phyloP scores from a whole-genome alignment of 2,329 filamentous ascomycete species.

The Monilinia laxa region DNA sequence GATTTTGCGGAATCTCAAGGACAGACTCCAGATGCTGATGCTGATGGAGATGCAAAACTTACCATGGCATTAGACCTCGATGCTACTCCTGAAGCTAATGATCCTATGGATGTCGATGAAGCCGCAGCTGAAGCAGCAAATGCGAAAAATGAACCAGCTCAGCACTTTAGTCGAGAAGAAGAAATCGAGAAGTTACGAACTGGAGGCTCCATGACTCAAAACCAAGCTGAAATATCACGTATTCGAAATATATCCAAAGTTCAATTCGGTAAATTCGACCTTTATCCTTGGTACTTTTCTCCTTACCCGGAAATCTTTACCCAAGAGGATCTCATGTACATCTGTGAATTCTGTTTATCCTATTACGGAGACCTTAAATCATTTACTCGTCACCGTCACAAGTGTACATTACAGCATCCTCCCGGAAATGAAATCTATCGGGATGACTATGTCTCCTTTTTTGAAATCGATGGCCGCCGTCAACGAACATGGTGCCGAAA shows the following conservation, averaged over 20 bases:
- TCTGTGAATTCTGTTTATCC: constrained; percentile 94
- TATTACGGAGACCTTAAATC: constrained; percentile 84
- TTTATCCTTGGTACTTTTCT: constrained; percentile 99
- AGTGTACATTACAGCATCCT: constrained; percentile 88
- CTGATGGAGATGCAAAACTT: constrained; percentile 35
- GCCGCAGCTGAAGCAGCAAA: constrained; percentile 40
- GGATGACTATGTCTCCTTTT: constrained; percentile 90
- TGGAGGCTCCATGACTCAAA: constrained; percentile 97
- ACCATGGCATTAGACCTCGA: constrained; percentile 35
- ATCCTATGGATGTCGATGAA: constrained; percentile 57
- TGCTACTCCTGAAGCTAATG: constrained; percentile 38
- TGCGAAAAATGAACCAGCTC: constrained; percentile 40
- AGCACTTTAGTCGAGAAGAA: constrained; percentile 71
- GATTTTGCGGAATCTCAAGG: constrained; percentile 39
- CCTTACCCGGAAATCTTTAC: constrained; percentile 90
- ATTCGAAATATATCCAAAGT: constrained; percentile 93
- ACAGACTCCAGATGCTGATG: constrained; percentile 35
- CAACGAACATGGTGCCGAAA: constrained; percentile 97
- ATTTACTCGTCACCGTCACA: constrained; percentile 81
- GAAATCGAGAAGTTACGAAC: constrained; percentile 96
- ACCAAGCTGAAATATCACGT: constrained; percentile 92
- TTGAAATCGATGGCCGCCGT: constrained; percentile 91
- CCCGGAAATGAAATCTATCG: constrained; percentile 98
- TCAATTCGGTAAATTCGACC: constrained; percentile 87
- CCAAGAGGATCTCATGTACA: constrained; percentile 86